Evolutionary conservation across 176 grass and related monocot genomes (phyloP), one percentile per base, ranked within the genome.

Genomic region (Juncus effusus): DNA sequence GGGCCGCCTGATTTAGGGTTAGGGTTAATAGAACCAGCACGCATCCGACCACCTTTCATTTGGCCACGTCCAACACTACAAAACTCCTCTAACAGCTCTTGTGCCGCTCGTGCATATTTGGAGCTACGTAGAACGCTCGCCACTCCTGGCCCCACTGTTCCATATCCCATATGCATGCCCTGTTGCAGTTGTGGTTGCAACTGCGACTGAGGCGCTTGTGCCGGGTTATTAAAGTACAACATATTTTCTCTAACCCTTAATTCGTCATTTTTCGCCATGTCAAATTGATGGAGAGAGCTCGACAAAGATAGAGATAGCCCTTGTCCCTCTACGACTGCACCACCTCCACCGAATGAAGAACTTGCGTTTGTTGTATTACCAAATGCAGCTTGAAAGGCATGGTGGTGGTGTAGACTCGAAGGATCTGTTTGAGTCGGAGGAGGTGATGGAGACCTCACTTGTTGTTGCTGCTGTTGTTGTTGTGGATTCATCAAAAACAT

Each of bases 21-120:
- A 84, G 72, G 80, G 77, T 91, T 91, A 1, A 72, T 60, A 3
- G 90, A 81, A 0, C 65, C 78, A 1, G 74, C 62, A 42, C 14
- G 76, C 38, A 53, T 15, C 10, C 62, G 71, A 0, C 63, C 70
- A 10, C 76, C 77, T 63, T 84, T 86, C 39, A 90, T 84, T 73
- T 99, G 85, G 2, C 85, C 85, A 36, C 89, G 80, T 6, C 89
- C 89, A 4, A 99, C 95, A 60, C 89, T 99, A 82, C 95, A 96
- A 74, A 96, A 96, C n/a, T 96, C 92, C 79, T 91, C 92, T 0
- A 96, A 74, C 35, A 99, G 85, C 75, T 99, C 94, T 81, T 93
- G 88, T 35, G 88, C 94, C 3, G 88, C 83, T 66, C 85, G 88
- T 10, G 83, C 77, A 63, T 99, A 99, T 77, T 82, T 89, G 16